These are phyloP conservation scores for Pistacia atlantica DNA, from an alignment of 345 rosid species.

Conservation along the genomic window DNA sequence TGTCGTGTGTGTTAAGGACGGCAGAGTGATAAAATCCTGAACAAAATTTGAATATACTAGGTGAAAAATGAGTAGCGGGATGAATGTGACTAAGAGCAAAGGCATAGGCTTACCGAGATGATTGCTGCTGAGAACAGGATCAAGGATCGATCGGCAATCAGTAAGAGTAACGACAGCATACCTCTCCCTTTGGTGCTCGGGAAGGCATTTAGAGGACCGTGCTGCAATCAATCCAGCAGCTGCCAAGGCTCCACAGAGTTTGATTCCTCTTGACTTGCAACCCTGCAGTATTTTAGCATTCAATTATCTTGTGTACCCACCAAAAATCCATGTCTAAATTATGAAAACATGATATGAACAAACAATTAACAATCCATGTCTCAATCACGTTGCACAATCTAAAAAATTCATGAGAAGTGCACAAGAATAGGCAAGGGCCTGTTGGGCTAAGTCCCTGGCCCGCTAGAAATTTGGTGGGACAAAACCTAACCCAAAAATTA, in stretches of 20 bases:
- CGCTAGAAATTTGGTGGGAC: too few species aligned
- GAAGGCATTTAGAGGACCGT: slow-evolving; percentile 31
- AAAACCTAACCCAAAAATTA: too few species aligned
- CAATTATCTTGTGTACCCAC: too few species aligned
- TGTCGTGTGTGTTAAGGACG: slow-evolving; percentile 65
- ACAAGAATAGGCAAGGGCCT: too few species aligned
- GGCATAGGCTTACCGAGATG: slow-evolving; percentile 47
- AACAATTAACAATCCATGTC: too few species aligned
- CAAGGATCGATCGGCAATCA: slow-evolving; percentile 66
- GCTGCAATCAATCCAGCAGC: slow-evolving; percentile 70
- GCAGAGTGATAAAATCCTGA: slow-evolving; percentile 84
- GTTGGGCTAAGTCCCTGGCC: too few species aligned
- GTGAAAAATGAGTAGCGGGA: too few species aligned
- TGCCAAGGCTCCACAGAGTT: slow-evolving; percentile 61
- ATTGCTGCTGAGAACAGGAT: slow-evolving; percentile 53
- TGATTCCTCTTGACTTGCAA: slow-evolving; percentile 62
- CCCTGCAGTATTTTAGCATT: slow-evolving; percentile 33
- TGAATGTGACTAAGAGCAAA: too few species aligned
- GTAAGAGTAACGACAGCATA: slow-evolving; percentile 63
- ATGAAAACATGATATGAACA: too few species aligned
- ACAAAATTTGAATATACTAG: not conserved
- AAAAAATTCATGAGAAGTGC: too few species aligned
- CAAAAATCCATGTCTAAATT: too few species aligned
- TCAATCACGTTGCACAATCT: too few species aligned
- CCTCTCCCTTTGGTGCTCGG: slow-evolving; percentile 40